Conservation (phyloP, 345 rosid genomes). For the Syzygium jambos region DNA sequence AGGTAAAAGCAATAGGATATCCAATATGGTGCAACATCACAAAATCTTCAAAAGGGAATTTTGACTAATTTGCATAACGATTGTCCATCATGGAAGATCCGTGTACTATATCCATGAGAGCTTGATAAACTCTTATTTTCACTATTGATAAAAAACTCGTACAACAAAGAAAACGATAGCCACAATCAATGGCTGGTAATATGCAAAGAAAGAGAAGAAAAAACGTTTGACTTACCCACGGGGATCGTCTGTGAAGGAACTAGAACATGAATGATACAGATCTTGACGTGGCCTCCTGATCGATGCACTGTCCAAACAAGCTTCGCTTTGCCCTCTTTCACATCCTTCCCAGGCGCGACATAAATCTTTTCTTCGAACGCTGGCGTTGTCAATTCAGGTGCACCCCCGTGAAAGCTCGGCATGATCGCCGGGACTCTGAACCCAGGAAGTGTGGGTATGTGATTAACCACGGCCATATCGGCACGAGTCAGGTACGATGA, state of each 20-base stretch:
- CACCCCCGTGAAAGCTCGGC: conserved; percentile 19
- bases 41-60: background rate
- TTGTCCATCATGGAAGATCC: background rate
- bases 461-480: background rate
- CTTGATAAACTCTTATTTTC: background rate
- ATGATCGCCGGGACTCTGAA: conserved; percentile 19
- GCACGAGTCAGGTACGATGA: background rate
- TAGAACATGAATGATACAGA: too few relatives aligned
- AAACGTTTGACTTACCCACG: too few relatives aligned
- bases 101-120: background rate
- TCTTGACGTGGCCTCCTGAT: too few relatives aligned
- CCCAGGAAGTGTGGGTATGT: conserved; percentile 16
- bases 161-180: too few relatives aligned
- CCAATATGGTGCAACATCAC: background rate
- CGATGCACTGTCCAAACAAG: too few relatives aligned
- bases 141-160: too few relatives aligned
- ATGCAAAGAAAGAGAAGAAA: too few relatives aligned
- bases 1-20: background rate
- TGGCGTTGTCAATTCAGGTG: conserved; percentile 25
- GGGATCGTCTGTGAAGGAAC: too few relatives aligned
- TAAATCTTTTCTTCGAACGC: conserved; percentile 51
- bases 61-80: background rate
- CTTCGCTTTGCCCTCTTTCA: background rate
- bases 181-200: too few relatives aligned
- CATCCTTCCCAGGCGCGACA: conserved; percentile 58